These are phyloP conservation scores for Termitomyces sp. DNA, from an alignment of 768 basidiomycete species.

Conservation along the genomic window DNA sequence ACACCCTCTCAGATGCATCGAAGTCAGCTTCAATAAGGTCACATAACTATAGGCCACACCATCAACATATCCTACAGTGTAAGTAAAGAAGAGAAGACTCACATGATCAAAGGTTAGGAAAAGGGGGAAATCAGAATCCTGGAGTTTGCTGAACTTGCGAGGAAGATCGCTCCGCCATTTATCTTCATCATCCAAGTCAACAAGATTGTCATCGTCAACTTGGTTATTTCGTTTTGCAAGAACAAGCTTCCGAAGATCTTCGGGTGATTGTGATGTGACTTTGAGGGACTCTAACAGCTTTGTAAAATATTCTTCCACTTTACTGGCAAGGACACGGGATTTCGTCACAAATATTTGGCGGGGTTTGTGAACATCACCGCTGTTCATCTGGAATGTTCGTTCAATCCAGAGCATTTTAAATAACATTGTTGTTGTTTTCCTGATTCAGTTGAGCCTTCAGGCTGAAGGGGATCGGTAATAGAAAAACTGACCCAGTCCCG, in stretches of 20 bases:
- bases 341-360: constrained; percentile 73
- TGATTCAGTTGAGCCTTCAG: constrained; percentile 16
- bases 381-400: constrained; percentile 39
- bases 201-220: constrained; percentile 20
- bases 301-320: constrained; percentile 63
- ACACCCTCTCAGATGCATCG: background rate
- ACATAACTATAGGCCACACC: constrained; percentile 31
- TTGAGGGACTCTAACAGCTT: constrained; percentile 43
- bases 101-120: constrained; percentile 66
- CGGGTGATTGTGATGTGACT: constrained; percentile 26
- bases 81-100: constrained; percentile 9
- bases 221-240: constrained; percentile 9
- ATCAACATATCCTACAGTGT: background rate
- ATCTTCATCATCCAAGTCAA: constrained; percentile 37
- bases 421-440: constrained; percentile 74
- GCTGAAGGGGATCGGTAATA: background rate
- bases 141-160: constrained; percentile 44
- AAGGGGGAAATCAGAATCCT: constrained; percentile 61
- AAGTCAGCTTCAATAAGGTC: constrained; percentile 45
- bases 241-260: constrained; percentile 31
- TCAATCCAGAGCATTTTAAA: constrained; percentile 73
- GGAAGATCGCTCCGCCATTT: constrained; percentile 42
- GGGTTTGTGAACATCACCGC: constrained; percentile 35
- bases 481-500: constrained; percentile 54
- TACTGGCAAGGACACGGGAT: constrained; percentile 58